Evolutionary conservation across 768 basidiomycete species (phyloP).

Genomic region (Hypsizygus marmoreus): DNA sequence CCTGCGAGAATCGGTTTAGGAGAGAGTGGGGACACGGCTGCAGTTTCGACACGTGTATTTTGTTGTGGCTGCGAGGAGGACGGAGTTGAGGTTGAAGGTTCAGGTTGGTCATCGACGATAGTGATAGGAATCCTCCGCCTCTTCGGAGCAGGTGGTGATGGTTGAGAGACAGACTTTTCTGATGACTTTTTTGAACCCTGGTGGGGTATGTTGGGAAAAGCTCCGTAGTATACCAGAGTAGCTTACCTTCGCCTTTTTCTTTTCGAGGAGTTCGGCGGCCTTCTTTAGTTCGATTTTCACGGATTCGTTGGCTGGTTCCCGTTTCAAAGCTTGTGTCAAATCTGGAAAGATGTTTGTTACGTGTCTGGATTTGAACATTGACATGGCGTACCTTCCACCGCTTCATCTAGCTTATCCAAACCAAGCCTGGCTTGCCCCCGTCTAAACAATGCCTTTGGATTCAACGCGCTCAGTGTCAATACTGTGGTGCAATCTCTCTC

Average conservation of each 20-base stretch:
- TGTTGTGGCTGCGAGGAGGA: neutral
- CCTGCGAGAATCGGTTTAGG: too few species aligned
- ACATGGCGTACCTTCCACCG: constrained; percentile 54
- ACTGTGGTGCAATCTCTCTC: too few species aligned
- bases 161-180: neutral
- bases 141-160: constrained; percentile 3
- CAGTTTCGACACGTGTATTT: too few species aligned
- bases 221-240: too few species aligned
- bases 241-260: constrained; percentile 35
- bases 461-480: too few species aligned
- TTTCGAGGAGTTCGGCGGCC: constrained; percentile 41
- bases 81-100: neutral
- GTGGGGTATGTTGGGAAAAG: too few species aligned
- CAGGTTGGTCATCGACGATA: constrained; percentile 14
- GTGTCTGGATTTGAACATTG: constrained; percentile 10
- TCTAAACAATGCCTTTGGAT: too few species aligned
- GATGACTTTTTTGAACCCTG: too few species aligned
- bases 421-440: too few species aligned
- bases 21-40: too few species aligned
- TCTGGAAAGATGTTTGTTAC: constrained; percentile 44
- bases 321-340: constrained; percentile 51
- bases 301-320: constrained; percentile 67
- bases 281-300: constrained; percentile 65
- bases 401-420: constrained; percentile 56
- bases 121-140: constrained; percentile 19